Base-by-base conservation (phyloP, 2,329 filamentous ascomycete genomes). In the Neoascochyta sp. region DNA sequence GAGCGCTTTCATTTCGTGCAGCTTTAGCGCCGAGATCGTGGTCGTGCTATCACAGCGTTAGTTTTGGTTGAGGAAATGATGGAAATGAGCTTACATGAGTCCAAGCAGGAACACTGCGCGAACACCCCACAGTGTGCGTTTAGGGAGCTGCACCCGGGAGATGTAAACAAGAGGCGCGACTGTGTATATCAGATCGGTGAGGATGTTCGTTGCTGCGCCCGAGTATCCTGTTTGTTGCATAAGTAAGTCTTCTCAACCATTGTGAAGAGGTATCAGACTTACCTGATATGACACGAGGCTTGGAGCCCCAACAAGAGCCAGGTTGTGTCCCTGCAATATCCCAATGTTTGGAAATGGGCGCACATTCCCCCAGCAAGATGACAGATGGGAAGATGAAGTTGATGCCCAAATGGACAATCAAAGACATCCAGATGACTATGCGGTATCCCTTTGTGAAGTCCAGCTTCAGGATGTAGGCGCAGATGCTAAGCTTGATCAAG, bases 401-500 rank as follows among this genome's bases (percentile, higher is more conserved):
- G 16, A 51, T 20, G 2, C 36, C 38, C 1, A 54, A 4, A 26
- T 52, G 47, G 9, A 53, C 7, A 1, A 48, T 37, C 1, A 53
- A 24, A 7, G 47, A 51, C 6, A 34, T 14, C 49, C 47, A 53
- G 2, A 53, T 51, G 7, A 50, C 18, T 6, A 50, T 36, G 7
- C 47, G 41, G 10, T 51, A 54, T 1, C 22, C 24, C 23, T 27
- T 41, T 1, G 51, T 50, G 14, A 54, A 54, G 11, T 54, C 46
- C 16, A 54, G 32, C 42, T 45, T 48, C 26, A 52, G 34, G 16
- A 54, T 47, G 27, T 52, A 54, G 13, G 49, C 42, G 22, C 49
- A 52, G 4, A 54, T 50, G 29, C 49, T 52, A n/a, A 52, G 31
- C 17, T 52, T 54, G 13, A 54, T 39, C 30, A 52, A 41, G 3